Evolutionary conservation across 345 rosid genomes (phyloP), one percentile per base, ranked within the genome.

Genomic region (Citrus glauca): DNA sequence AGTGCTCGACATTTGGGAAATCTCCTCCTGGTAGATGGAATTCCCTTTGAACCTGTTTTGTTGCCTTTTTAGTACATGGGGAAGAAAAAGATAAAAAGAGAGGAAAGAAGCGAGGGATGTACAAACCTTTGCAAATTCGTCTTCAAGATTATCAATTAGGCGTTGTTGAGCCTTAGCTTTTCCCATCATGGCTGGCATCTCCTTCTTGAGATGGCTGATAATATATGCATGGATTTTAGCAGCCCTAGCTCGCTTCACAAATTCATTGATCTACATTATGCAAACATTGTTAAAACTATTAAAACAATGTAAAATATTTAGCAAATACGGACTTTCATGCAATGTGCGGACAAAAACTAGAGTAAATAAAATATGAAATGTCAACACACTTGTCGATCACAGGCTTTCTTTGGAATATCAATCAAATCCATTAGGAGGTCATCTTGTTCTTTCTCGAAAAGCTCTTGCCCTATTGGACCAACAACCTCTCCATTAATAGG

Each of bases 141-240:
- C 90, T 85, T 86, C 84, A 22, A 96, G 93, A 82, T 89, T 94
- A 76, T 96, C 93, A 16, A 91, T 83, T 7, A 96, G 92, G 42
- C 89, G 84, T 72, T 92, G 97, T 69, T 94, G 98, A 77, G 95
- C 87, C 86, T 90, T 96, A 40, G 98, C 85, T 87, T 94, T 96
- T n/a, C 99, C 99, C 92, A 96, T 89, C 94, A 94, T 85, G 56
- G 93, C 80, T 48, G 98, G 98, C 99, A 96, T 96, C 85, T 90
- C 98, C 84, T 91, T 96, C 84, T 90, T 94, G 14, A 96, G 98
- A 57, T 96, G 99, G 65, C 97, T 90, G 48, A 96, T 90, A 73
- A 94, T 94, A 80, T 89, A 89, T 25, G 99, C 97, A 84, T 96
- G 97, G 35, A 96, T 94, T 89, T 94, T 92, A 4, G 91, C 97